Percentiles rank a stretch among this genome's conserved stretches.
Evolutionary conservation across 2,329 filamentous ascomycete species (phyloP).

Genomic region (Seiridium cupressi): DNA sequence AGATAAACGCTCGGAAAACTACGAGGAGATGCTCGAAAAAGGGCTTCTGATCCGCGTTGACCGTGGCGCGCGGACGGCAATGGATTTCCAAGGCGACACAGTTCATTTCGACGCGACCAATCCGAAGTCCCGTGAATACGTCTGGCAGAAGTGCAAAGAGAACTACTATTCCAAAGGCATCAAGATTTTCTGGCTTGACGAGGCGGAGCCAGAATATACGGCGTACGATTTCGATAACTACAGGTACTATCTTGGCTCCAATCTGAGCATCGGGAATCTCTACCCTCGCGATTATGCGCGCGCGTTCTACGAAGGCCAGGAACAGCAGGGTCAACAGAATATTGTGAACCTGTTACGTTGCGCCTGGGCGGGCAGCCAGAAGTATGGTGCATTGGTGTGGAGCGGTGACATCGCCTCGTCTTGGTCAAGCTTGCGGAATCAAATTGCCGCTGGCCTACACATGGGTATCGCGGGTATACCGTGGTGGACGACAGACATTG

Average conservation of each 20-base stretch:
- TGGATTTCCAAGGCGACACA: conserved; percentile 59
- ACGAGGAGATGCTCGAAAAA: conserved; percentile 57
- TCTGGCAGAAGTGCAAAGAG: conserved; percentile 57
- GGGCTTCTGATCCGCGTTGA: conserved; percentile 61
- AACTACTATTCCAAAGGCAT: conserved; percentile 65
- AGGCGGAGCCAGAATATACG: conserved; percentile 65
- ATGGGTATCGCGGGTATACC: conserved; percentile 64
- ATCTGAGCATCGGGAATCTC: conserved; percentile 53
- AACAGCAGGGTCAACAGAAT: conserved; percentile 43
- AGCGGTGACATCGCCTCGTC: conserved; percentile 65
- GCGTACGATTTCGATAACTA: conserved; percentile 68
- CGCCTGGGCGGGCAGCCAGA: conserved; percentile 56
- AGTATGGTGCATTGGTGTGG: conserved; percentile 66
- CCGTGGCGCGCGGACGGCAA: conserved; percentile 54
- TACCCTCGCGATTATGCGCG: conserved; percentile 53
- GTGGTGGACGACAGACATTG: conserved; percentile 72
- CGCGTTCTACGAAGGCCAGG: conserved; percentile 54
- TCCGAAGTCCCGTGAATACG: conserved; percentile 53
- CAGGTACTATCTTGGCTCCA: conserved; percentile 55
- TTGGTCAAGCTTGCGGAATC: conserved; percentile 58
- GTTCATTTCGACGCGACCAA: conserved; percentile 65
- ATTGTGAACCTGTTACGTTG: conserved; percentile 51
- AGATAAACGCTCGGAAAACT: conserved; percentile 57
- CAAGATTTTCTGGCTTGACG: conserved; percentile 66
- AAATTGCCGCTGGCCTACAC: conserved; percentile 62